Evolutionary conservation across 2,329 filamentous ascomycete genomes (phyloP), one percentile per base, ranked within the genome.

Genomic region (Cercospora nicotianae): DNA sequence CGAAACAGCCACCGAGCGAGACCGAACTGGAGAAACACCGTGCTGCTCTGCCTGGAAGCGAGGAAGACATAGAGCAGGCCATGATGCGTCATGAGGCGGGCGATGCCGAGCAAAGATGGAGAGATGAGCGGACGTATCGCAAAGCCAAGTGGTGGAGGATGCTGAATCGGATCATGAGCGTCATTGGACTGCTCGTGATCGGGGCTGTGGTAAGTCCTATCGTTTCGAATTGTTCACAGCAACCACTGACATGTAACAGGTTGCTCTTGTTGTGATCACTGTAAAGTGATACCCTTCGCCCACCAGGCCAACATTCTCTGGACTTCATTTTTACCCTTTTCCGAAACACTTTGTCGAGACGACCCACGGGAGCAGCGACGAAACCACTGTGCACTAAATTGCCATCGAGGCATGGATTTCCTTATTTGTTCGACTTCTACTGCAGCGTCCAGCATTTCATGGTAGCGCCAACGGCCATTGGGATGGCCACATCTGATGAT

Each of bases 61-160:
- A 75, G 59, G 75, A 73, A 36, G 75, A 78, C 60, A 68, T 77
- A 2, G 67, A 68, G 65, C 69, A 65, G 28, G 75, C 73, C 1
- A 73, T 76, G 71, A 73, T 74, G 69, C 70, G 72, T 64, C 75
- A 76, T 60, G 73, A 74, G 45, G 75, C 75, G 13, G 75, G 73
- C 9, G 75, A 76, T 64, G 72, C 70, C 0, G 74, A 75, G 66
- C 63, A 68, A 60, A 69, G 72, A 60, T 79, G 76, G 77, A 68
- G 72, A 18, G 75, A 77, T 45, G 77, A 79, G 72, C 71, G 72
- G 60, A 61, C 62, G 16, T 79, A 72, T 60, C 48, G 74, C 30
- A 79, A 79, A 67, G 78, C 77, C 4, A 73, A 71, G 51, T 80
- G 78, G 78, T 80, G 78, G 78, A 70, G 78, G 62, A 74, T 72